Evolutionary conservation across 1,139 yeast genomes (phyloP).

Genomic region (Meyerozyma carpophila): DNA sequence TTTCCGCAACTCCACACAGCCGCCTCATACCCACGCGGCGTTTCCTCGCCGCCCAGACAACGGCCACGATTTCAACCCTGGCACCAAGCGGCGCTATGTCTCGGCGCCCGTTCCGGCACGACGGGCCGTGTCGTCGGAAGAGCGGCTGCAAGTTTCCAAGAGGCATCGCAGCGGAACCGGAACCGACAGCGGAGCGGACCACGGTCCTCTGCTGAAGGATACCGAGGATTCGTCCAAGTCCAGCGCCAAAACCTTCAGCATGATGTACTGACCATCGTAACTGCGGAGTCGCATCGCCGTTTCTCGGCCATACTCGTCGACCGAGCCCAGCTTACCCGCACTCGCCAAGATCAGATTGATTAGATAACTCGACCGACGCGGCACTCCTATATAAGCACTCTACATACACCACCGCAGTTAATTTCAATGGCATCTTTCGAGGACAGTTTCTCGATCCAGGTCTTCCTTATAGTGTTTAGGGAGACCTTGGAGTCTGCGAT

Average conservation of each 20-base stretch:
- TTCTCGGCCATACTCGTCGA: background rate
- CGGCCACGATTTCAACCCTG: background rate
- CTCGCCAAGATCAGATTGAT: background rate
- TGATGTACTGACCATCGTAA: background rate
- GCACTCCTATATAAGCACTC: background rate
- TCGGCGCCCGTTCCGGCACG: background rate
- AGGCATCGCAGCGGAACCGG: background rate
- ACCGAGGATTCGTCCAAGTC: background rate
- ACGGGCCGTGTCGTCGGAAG: background rate
- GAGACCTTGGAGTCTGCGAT: constrained; percentile 45
- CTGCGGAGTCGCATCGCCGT: no score
- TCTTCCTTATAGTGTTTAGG: constrained; percentile 39
- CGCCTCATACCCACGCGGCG: background rate
- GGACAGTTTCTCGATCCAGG: constrained; percentile 40
- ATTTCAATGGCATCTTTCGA: constrained; percentile 14
- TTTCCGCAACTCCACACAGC: background rate
- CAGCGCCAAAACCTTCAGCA: background rate
- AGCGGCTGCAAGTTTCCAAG: background rate
- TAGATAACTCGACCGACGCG: background rate
- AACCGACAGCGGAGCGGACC: background rate
- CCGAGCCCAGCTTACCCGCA: background rate
- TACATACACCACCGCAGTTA: background rate
- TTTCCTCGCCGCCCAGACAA: background rate
- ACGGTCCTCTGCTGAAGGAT: background rate
- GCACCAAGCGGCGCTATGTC: background rate